Conservation (phyloP, 1,284 basidiomycete genomes). For the Puccinia triticina region DNA sequence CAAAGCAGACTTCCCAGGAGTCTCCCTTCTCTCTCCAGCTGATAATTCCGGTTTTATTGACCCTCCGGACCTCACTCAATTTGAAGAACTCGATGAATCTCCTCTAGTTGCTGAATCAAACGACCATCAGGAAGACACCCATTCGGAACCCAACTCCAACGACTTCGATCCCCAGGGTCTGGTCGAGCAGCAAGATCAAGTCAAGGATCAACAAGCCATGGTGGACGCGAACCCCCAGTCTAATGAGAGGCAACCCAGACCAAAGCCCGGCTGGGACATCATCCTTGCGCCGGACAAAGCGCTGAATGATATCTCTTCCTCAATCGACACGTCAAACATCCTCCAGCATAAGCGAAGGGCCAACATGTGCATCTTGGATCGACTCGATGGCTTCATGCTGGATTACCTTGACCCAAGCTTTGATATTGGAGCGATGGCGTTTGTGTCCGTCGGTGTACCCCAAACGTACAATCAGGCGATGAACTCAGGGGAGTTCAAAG, state of each 20-base stretch:
- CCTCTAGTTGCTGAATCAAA: too few relatives aligned
- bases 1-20: too few relatives aligned
- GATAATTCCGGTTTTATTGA: too few relatives aligned
- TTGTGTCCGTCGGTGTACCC: neutral
- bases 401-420: neutral
- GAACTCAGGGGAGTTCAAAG: neutral
- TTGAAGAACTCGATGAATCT: too few relatives aligned
- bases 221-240: too few relatives aligned
- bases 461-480: conserved; percentile 15
- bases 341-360: neutral
- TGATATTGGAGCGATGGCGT: neutral
- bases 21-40: too few relatives aligned
- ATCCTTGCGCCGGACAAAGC: neutral
- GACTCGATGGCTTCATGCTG: neutral
- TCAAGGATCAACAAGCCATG: too few relatives aligned
- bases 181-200: too few relatives aligned
- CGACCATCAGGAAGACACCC: too few relatives aligned
- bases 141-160: too few relatives aligned
- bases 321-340: neutral
- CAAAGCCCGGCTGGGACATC: neutral
- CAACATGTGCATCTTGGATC: neutral
- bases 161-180: too few relatives aligned
- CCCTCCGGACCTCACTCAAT: too few relatives aligned
- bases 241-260: neutral
- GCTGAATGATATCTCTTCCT: neutral